These are phyloP conservation scores for Claviceps monticola DNA, from an alignment of 2,329 filamentous ascomycete species.

Conservation along the genomic window DNA sequence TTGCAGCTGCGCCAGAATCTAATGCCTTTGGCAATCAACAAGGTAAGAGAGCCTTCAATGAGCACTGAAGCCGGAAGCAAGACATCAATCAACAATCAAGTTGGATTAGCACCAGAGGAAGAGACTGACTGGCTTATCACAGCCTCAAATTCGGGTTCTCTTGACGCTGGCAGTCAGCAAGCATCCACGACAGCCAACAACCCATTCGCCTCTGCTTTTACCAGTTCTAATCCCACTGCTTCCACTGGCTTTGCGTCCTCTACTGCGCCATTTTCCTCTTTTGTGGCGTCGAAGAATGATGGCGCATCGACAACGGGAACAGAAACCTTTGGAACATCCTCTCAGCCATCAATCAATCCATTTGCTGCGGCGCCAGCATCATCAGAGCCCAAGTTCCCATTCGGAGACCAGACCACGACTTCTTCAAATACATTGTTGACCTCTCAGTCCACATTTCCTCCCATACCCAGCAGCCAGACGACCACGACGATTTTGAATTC, in stretches of 20 bases:
- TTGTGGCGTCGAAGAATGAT: not conserved
- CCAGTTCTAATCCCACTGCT: not conserved
- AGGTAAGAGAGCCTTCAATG: not conserved
- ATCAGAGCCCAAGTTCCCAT: constrained; percentile 8
- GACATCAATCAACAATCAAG: not conserved
- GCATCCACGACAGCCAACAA: not conserved
- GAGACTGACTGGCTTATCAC: not conserved
- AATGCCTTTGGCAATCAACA: not conserved
- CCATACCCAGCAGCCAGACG: not conserved
- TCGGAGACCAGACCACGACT: constrained; percentile 4
- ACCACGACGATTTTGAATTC: not conserved
- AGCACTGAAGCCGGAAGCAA: not conserved
- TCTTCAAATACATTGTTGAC: not conserved
- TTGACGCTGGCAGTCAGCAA: not conserved
- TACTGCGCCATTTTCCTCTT: not conserved
- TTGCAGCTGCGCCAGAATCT: not conserved
- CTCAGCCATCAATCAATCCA: constrained; percentile 6
- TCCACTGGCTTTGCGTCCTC: not conserved
- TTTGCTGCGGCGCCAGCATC: constrained; percentile 10
- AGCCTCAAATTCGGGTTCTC: constrained; percentile 4
- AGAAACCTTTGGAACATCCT: not conserved
- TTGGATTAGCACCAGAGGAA: not conserved
- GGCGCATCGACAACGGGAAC: not conserved
- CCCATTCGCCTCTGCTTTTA: constrained; percentile 2
- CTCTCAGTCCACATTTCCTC: not conserved